A percentile compares a stretch with the other conserved stretches of the same genome.
Evolutionary conservation across 352 stramenopile species (phyloP).

Genomic region (Pythium dissimile): DNA sequence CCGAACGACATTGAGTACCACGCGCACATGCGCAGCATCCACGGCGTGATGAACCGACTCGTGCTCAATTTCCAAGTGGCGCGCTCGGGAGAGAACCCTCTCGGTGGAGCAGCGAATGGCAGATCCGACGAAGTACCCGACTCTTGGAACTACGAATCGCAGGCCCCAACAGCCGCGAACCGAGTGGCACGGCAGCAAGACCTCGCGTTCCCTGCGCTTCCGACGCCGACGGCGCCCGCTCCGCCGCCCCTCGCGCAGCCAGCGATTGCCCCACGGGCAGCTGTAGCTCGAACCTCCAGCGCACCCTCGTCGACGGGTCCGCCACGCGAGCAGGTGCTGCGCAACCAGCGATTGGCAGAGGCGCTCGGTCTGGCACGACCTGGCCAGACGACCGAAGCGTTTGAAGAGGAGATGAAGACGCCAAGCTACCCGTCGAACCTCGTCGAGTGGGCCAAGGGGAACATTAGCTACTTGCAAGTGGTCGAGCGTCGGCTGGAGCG

Average conservation of each 20-base stretch:
- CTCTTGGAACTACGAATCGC: conserved; percentile 53
- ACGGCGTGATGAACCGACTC: conserved; percentile 69
- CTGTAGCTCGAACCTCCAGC: conserved; percentile 17
- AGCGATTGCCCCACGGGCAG: conserved; percentile 31
- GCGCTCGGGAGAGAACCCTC: conserved; percentile 47
- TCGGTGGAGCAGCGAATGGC: conserved; percentile 29
- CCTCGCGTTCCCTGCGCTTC: conserved; percentile 63
- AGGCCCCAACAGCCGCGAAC: conserved; percentile 25
- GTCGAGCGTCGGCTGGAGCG: conserved; percentile 74
- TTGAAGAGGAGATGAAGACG: conserved; percentile 77
- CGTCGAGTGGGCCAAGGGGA: conserved; percentile 69
- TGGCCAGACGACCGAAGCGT: conserved; percentile 39
- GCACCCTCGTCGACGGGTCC: conserved; percentile 25
- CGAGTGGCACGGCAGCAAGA: conserved; percentile 29
- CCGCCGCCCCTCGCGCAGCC: conserved; percentile 38
- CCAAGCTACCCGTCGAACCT: conserved; percentile 58
- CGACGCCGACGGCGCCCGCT: conserved; percentile 33
- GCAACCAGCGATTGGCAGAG: conserved; percentile 66
- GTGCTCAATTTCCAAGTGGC: conserved; percentile 77
- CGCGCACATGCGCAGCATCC: conserved; percentile 75
- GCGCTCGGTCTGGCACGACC: conserved; percentile 52
- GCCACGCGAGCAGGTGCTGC: conserved; percentile 45
- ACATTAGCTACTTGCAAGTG: conserved; percentile 61
- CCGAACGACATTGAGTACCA: conserved; percentile 85
- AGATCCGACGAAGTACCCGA: conserved; percentile 38